These are phyloP conservation scores for Hyphodiscus hymeniophilus DNA, from an alignment of 495 filamentous ascomycete species.

Conservation along the genomic window DNA sequence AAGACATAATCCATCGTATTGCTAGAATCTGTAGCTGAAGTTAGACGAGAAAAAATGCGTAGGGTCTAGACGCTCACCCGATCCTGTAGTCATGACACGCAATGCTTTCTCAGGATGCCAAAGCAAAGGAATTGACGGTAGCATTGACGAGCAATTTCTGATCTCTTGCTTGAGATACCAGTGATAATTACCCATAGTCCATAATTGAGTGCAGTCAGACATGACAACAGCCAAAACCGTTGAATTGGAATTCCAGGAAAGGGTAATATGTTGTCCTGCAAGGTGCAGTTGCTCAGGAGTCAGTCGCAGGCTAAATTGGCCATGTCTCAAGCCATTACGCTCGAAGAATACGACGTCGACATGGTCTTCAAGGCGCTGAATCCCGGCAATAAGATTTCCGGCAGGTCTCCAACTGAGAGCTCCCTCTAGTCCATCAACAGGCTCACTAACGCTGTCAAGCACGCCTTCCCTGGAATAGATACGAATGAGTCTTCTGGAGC, in stretches of 20 bases:
- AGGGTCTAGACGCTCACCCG: conserved; percentile 11
- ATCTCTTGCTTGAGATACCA: conserved; percentile 98
- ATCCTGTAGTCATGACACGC: conserved; percentile 42
- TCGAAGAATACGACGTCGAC: conserved; percentile 94
- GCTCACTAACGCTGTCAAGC: conserved; percentile 86
- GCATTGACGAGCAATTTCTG: conserved; percentile 25
- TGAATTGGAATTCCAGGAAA: conserved; percentile 88
- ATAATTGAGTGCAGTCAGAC: conserved; percentile 74
- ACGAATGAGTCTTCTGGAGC: conserved; percentile 64
- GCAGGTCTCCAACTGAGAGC: conserved; percentile 85
- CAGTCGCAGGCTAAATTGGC: conserved; percentile 72
- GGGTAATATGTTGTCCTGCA: conserved; percentile 46
- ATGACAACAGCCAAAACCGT: conserved; percentile 78
- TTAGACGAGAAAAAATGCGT: conserved; percentile 13
- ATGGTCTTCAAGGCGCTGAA: conserved; percentile 57
- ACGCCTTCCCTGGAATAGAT: conserved; percentile 85
- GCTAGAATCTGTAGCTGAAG: conserved; percentile 35
- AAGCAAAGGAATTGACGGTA: conserved; percentile 33
- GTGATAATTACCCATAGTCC: conserved; percentile 96
- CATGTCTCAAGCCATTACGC: conserved; percentile 88
- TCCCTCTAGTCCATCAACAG: conserved; percentile 80
- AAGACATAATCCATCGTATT: conserved; percentile 62
- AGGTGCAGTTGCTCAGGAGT: conserved; percentile 48
- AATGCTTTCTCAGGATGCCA: conserved; percentile 88
- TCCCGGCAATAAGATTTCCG: conserved; percentile 80